phyloP scores from a whole-genome alignment of 73 alveolate genomes.

The Stentor coeruleus region DNA sequence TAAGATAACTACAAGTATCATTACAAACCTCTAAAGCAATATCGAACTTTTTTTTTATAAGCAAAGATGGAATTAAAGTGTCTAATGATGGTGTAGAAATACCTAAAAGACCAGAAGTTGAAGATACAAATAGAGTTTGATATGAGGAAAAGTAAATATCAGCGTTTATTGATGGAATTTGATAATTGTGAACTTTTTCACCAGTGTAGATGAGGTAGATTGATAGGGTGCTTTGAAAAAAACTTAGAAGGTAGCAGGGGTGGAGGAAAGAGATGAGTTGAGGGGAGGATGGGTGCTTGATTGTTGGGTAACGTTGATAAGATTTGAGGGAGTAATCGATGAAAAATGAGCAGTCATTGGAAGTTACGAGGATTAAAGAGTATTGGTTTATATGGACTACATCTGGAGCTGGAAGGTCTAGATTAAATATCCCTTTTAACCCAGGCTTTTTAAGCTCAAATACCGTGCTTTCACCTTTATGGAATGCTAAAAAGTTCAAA shows the following conservation, averaged over 20 bases:
- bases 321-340: background rate
- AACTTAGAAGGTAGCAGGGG: constrained; percentile 8
- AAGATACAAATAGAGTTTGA: background rate
- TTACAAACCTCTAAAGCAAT: constrained; percentile 6
- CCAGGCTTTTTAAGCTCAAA: constrained; percentile 22
- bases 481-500: background rate
- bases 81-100: background rate
- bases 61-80: background rate
- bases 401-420: background rate
- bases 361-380: background rate
- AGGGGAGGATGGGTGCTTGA: background rate
- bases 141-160: background rate
- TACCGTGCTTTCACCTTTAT: background rate
- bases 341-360: background rate
- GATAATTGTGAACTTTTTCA: background rate
- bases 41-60: background rate
- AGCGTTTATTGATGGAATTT: background rate
- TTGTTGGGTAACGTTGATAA: background rate
- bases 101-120: background rate
- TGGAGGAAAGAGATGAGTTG: background rate
- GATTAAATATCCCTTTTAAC: background rate
- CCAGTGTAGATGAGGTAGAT: background rate
- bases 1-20: background rate
- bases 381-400: background rate
- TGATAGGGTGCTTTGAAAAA: background rate